Evolutionary conservation across 2,329 filamentous ascomycete species (phyloP).

Genomic region (Periconia digitata): DNA sequence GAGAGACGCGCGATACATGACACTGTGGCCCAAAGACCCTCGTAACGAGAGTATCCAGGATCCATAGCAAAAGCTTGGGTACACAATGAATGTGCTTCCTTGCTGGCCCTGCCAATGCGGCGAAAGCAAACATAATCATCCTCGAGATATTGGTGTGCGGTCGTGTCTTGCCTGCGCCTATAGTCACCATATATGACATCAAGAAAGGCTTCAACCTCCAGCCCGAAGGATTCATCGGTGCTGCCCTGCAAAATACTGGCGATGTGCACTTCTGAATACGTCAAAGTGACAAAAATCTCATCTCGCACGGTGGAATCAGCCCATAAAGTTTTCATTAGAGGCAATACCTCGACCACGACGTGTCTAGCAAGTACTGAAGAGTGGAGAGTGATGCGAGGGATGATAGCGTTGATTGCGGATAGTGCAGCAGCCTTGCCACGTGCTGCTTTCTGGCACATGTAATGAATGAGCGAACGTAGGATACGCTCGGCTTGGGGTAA

Average conservation of each 20-base stretch:
- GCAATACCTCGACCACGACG: conserved; percentile 64
- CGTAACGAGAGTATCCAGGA: conserved; percentile 27
- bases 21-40: conserved; percentile 42
- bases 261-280: conserved; percentile 56
- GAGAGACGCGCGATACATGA: conserved; percentile 44
- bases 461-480: conserved; percentile 58
- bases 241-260: conserved; percentile 29
- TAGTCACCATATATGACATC: conserved; percentile 80
- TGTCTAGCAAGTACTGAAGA: conserved; percentile 63
- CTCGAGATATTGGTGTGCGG: conserved; percentile 56
- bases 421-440: conserved; percentile 73
- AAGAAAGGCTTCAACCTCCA: conserved; percentile 63
- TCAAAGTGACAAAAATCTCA: conserved; percentile 72
- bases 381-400: conserved; percentile 68
- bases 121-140: conserved; percentile 69
- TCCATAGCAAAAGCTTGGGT: conserved; percentile 40
- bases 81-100: conserved; percentile 26
- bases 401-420: conserved; percentile 70
- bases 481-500: conserved; percentile 59
- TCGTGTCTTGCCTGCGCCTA: conserved; percentile 63
- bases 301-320: conserved; percentile 64
- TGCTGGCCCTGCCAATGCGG: conserved; percentile 41
- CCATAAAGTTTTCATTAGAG: conserved; percentile 77
- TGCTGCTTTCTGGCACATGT: conserved; percentile 64
- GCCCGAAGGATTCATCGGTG: conserved; percentile 28